phyloP scores from a whole-genome alignment of 169 alveolate genomes.

The Perkinsus olseni region DNA sequence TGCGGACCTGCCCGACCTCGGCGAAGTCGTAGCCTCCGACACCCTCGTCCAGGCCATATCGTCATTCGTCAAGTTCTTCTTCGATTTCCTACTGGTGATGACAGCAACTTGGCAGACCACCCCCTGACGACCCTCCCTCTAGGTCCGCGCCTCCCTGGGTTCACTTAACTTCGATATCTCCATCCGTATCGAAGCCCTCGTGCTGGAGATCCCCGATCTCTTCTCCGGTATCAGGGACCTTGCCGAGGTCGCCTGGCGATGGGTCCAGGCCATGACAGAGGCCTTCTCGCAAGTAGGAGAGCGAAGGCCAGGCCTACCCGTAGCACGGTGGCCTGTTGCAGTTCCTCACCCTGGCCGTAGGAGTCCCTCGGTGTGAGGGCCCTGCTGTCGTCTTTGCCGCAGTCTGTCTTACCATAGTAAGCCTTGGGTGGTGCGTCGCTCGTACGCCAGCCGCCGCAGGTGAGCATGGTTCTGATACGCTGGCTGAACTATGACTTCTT shows the following conservation, averaged over 20 bases:
- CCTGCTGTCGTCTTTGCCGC: background rate
- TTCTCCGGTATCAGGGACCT: background rate
- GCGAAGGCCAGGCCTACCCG: too few relatives aligned
- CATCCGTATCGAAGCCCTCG: background rate
- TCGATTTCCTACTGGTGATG: background rate
- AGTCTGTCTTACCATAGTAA: background rate
- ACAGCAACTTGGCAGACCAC: background rate
- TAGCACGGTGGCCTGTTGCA: background rate
- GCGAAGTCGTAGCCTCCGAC: background rate
- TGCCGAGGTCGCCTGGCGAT: background rate
- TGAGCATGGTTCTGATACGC: background rate
- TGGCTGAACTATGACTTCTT: slow-evolving; percentile 3
- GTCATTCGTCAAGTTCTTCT: background rate
- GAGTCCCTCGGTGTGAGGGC: slow-evolving; percentile 4
- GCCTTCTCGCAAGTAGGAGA: background rate
- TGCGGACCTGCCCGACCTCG: background rate
- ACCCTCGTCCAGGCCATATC: background rate
- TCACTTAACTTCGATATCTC: background rate
- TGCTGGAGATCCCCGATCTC: background rate
- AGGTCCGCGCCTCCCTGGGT: background rate
- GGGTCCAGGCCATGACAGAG: background rate
- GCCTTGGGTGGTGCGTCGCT: background rate
- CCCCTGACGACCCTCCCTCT: background rate
- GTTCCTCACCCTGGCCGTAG: background rate
- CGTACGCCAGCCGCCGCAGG: background rate